phyloP scores from a whole-genome alignment of 805 yeast genomes.

The Myxozyma monticola region DNA sequence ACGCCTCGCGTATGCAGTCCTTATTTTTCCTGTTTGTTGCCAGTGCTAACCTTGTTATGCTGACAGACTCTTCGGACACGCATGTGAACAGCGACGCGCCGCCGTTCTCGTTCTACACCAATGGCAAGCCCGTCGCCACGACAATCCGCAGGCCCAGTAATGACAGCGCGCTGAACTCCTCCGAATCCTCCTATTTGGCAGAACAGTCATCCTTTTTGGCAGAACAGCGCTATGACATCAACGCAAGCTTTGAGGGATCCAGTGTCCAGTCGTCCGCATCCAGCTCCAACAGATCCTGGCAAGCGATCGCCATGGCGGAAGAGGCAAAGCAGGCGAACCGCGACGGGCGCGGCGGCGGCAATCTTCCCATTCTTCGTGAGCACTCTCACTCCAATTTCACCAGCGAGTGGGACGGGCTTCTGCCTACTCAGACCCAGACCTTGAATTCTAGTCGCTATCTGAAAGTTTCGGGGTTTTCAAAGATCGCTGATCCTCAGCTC shows the following conservation, averaged over 20 bases:
- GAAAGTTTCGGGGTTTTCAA: conserved; percentile 22
- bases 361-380: conserved; percentile 12
- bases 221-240: conserved; percentile 16
- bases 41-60: no score
- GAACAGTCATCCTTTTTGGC: conserved; percentile 10
- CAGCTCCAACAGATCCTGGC: conserved; percentile 20
- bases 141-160: not conserved
- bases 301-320: not conserved
- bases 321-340: not conserved
- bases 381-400: conserved; percentile 14
- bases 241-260: conserved; percentile 17
- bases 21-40: no score
- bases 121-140: not conserved
- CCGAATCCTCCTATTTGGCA: no score
- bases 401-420: not conserved
- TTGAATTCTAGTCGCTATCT: conserved; percentile 23
- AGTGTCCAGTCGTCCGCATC: conserved; percentile 17
- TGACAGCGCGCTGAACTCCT: conserved; percentile 1
- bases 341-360: not conserved
- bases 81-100: no score
- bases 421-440: not conserved
- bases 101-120: not conserved
- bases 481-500: conserved; percentile 13
- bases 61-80: no score
- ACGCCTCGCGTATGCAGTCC: no score